Conservation (phyloP, 306 rosid genomes). For the Cicer yamashitae region DNA sequence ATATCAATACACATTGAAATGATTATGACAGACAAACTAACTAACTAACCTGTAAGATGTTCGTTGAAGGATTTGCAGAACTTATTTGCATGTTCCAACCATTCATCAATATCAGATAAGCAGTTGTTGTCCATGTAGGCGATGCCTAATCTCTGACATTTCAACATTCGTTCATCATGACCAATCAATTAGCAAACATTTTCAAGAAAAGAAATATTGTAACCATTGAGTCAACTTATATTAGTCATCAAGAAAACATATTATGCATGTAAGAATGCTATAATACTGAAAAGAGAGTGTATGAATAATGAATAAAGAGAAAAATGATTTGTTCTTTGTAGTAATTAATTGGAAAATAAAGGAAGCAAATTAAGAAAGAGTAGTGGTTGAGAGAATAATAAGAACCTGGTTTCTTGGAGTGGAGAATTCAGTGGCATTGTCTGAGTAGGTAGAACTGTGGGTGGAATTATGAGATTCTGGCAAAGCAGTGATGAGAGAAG, state of each 20-base stretch:
- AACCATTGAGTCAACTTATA: too few species aligned
- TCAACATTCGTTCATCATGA: not conserved
- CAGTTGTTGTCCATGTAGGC: slow-evolving; percentile 33
- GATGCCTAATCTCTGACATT: slow-evolving; percentile 32
- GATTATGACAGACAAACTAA: not conserved
- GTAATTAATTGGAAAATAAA: too few species aligned
- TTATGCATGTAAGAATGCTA: too few species aligned
- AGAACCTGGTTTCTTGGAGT: slow-evolving; percentile 59
- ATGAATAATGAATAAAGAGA: too few species aligned
- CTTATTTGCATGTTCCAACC: slow-evolving; percentile 55
- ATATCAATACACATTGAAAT: not conserved
- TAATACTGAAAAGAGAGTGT: not conserved
- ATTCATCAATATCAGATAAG: slow-evolving; percentile 54
- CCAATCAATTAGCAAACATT: not conserved
- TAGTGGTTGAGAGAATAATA: too few species aligned
- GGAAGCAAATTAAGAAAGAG: too few species aligned
- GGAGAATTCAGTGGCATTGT: slow-evolving; percentile 43
- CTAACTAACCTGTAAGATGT: slow-evolving; percentile 44
- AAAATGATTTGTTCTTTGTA: too few species aligned
- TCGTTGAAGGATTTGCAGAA: slow-evolving; percentile 41
- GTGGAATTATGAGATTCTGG: slow-evolving; percentile 44
- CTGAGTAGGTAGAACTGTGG: slow-evolving; percentile 35
- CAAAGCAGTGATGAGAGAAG: slow-evolving; percentile 39
- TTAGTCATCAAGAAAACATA: too few species aligned
- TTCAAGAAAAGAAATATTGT: not conserved